Conservation (phyloP, 2,329 filamentous ascomycete genomes). For the Lachnellula suecica region DNA sequence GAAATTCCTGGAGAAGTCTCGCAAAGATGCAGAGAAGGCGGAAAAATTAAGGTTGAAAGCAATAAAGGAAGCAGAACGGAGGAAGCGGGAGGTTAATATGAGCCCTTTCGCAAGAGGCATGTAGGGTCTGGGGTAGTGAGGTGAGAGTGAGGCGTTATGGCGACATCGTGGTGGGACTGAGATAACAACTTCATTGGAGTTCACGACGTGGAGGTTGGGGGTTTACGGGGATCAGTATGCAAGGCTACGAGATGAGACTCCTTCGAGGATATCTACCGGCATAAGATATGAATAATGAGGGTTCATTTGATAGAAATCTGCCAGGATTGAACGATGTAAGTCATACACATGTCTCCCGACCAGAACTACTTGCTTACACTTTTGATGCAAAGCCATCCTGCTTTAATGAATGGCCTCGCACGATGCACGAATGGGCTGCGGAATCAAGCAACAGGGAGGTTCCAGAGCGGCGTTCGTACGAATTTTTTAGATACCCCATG, state of each 20-base stretch:
- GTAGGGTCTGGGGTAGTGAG: slow-evolving; percentile 6
- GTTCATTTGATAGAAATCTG: no score
- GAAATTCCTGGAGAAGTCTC: slow-evolving; percentile 22
- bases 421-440: no score
- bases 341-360: no score
- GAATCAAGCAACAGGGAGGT: no score
- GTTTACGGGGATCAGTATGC: not conserved
- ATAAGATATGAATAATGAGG: no score
- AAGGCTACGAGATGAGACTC: not conserved
- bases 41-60: slow-evolving; percentile 26
- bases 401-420: no score
- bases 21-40: slow-evolving; percentile 15
- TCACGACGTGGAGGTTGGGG: not conserved
- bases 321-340: no score
- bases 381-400: no score
- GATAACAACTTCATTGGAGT: not conserved
- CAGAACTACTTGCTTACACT: no score
- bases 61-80: slow-evolving; percentile 38
- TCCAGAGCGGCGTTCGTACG: no score
- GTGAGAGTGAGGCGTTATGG: not conserved
- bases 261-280: no score
- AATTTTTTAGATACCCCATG: no score
- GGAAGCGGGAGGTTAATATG: slow-evolving; percentile 44
- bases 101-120: slow-evolving; percentile 27
- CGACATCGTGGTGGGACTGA: not conserved